Evolutionary conservation across 345 rosid genomes (phyloP), one percentile per base, ranked within the genome.

Genomic region (Punica granatum): DNA sequence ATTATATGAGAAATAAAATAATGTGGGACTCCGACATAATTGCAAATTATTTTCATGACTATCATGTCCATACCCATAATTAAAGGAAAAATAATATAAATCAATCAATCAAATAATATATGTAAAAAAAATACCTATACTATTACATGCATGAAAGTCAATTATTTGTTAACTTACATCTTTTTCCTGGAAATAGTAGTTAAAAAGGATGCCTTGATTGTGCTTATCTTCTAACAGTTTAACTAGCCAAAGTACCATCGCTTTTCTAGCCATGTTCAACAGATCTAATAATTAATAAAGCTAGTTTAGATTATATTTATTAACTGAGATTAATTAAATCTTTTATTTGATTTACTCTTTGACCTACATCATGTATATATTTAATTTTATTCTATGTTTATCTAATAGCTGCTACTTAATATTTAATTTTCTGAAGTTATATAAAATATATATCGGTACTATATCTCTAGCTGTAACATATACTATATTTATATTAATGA

Each of bases 271-370:
- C 16, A 30, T 56, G 32, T 56, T 56, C 61, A 56, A 11, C 13
- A 56, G 34, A 26, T 56, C 54, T 14, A 41, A 25, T 26, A 65
- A 44, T 41, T 43, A 19, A 48, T 32, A 48, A 65, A 2, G 66
- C n/a, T 13, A 35, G 21, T 36, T 15, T 63, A 61, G 11, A 31
- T 61, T 61, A 25, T 59, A 61, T 12, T 61, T 31, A 61, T 61
- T n/a, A 63, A 65, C 23, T 65, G 37, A 44, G 7, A 65, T 65
- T 65, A 44, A 42, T 65, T 44, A 65, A 23, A 35, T 35, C n/a
- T 15, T 33, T 61, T 33, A 12, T 23, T 14, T 60, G 19, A 4
- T 28, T 64, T 64, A 33, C 30, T 37, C 28, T 63, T 25, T 63
- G 13, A 35, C 41, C 30, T 10, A 19, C 36, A 26, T 34, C 1